Evolutionary conservation across 2,329 filamentous ascomycete species (phyloP).

Genomic region (Botrytis cinerea): DNA sequence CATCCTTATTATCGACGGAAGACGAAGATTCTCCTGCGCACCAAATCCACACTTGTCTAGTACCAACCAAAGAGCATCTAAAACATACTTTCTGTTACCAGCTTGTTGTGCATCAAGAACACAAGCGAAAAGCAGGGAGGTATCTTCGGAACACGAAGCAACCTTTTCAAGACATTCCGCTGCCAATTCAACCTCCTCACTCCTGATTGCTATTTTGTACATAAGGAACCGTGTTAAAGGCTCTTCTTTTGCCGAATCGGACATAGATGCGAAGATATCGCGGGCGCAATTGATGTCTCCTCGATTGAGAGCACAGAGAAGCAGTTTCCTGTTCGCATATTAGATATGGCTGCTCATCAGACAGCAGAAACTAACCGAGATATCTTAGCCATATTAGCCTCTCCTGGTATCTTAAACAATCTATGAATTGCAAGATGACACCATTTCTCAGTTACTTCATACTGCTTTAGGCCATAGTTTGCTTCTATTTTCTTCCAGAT

Average conservation of each 20-base stretch:
- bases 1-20: slow-evolving; percentile 66
- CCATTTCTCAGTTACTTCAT: slow-evolving; percentile 64
- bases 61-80: slow-evolving; percentile 60
- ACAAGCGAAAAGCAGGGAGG: slow-evolving; percentile 75
- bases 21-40: slow-evolving; percentile 53
- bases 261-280: slow-evolving; percentile 60
- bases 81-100: slow-evolving; percentile 61
- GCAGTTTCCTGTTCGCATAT: slow-evolving; percentile 60
- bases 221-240: slow-evolving; percentile 71
- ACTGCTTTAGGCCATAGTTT: slow-evolving; percentile 54
- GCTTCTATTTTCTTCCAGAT: slow-evolving; percentile 79
- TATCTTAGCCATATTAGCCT: slow-evolving; percentile 68
- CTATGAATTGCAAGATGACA: slow-evolving; percentile 67
- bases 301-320: slow-evolving; percentile 66
- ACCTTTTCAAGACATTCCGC: slow-evolving; percentile 64
- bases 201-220: slow-evolving; percentile 70
- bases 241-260: slow-evolving; percentile 57
- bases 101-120: slow-evolving; percentile 71
- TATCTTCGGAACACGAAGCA: slow-evolving; percentile 53
- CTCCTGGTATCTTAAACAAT: slow-evolving; percentile 65
- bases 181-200: slow-evolving; percentile 59
- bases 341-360: not conserved
- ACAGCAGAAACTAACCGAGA: slow-evolving; percentile 52
- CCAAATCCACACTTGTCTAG: slow-evolving; percentile 56
- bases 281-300: slow-evolving; percentile 57